Base-by-base conservation (phyloP, 2,329 filamentous ascomycete species). In the Cercospora brassicicola region DNA sequence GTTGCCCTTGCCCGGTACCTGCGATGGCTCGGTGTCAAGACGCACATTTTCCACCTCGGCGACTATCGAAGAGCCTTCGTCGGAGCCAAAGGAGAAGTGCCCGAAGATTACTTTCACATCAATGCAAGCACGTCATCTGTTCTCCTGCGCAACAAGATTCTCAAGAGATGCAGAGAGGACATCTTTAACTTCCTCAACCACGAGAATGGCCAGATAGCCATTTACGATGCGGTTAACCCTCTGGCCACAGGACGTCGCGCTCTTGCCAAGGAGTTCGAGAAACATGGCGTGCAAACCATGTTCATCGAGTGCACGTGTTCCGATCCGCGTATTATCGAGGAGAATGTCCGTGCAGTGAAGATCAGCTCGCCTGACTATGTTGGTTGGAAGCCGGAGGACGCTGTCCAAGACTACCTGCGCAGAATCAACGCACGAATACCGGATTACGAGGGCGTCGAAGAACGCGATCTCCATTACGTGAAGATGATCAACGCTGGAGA, bases 401-500 rank as follows among this genome's bases (percentile, higher is more conserved):
- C 95, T 2, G 94, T 97, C 31, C 90, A 92, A 76, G 89, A 97
- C 75, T 99, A 99, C 76, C 87, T 99, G 45, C 88, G 89, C 70
- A 90, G 95, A 61, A 98, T 99, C 77, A 90, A 93, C 71, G 90
- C 92, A 74, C 92, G 95, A 73, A 99, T 99, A 68, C 95, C 95
- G 20, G 90, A 94, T 67, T 99, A 97, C 74, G 94, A 99, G 82
- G 96, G 93, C 0, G 98, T 99, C 93, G 87, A 94, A 75, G 95
- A 99, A 79, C 86, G 87, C 31, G 94, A 98, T 73, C 86, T 99
- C 71, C 97, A 98, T 79, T 99, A 94, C 82, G 94, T 99, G 82
- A 97, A 97, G 83, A 97, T 99, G 94, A 96, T 98, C 78, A 99
- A 99, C 74, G 95, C 95, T 7, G 95, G 95, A 55, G 89, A 94